These are phyloP conservation scores for Candida dajiaensis DNA, from an alignment of 805 yeast genomes.

Conservation along the genomic window DNA sequence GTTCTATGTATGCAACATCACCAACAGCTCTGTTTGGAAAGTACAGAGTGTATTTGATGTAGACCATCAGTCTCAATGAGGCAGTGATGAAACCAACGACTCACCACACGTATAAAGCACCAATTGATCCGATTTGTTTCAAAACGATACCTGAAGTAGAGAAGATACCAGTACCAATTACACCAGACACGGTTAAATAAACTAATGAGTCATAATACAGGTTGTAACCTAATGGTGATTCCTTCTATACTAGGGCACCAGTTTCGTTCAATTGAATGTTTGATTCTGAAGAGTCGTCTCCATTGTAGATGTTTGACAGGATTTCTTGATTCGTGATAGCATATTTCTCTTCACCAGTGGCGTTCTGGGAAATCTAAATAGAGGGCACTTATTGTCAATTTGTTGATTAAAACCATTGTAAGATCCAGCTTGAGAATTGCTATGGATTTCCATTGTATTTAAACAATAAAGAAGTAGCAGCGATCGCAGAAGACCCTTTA, in stretches of 20 bases:
- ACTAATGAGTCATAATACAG: conserved; percentile 48
- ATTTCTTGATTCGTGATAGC: neutral
- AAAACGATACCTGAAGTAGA: conserved; percentile 43
- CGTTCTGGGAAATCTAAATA: neutral
- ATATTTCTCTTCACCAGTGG: neutral
- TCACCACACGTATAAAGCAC: conserved; percentile 41
- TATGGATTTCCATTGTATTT: too few relatives aligned
- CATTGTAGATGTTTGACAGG: neutral
- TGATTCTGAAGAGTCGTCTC: neutral
- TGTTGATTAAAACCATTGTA: neutral
- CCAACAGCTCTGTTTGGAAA: conserved; percentile 32
- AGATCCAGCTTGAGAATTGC: too few relatives aligned
- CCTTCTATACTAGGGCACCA: conserved; percentile 38
- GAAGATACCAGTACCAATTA: conserved; percentile 56
- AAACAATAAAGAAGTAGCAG: too few relatives aligned
- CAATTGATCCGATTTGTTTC: conserved; percentile 38
- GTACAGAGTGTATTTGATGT: conserved; percentile 37
- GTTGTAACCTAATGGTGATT: conserved; percentile 33
- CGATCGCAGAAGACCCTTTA: too few relatives aligned
- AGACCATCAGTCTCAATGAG: conserved; percentile 30
- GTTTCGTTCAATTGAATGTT: conserved; percentile 12
- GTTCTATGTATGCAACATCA: conserved; percentile 34
- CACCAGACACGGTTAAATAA: conserved; percentile 45
- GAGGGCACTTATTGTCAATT: neutral
- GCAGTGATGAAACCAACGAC: conserved; percentile 34